Evolutionary conservation across 2,329 filamentous ascomycete species (phyloP).

Genomic region (Furcasterigmium sp.): DNA sequence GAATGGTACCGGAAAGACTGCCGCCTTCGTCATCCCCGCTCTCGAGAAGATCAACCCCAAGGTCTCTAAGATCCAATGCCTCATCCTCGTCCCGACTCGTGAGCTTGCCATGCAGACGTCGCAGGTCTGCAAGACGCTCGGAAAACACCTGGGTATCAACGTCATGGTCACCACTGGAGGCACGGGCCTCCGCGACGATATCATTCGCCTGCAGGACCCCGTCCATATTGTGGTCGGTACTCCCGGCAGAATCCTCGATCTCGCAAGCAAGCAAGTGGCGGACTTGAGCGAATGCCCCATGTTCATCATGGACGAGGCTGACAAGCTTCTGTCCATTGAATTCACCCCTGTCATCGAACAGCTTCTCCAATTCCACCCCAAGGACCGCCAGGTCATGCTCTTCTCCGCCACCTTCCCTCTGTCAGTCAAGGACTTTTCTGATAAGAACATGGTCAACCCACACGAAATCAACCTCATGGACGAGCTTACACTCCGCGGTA

Average conservation of each 20-base stretch:
- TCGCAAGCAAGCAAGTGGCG: slow-evolving; percentile 93
- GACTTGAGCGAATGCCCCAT: slow-evolving; percentile 95
- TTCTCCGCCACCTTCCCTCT: slow-evolving; percentile 97
- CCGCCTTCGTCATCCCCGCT: slow-evolving; percentile 93
- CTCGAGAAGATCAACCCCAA: slow-evolving; percentile 96
- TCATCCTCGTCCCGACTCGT: slow-evolving; percentile 93
- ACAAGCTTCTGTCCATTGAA: slow-evolving; percentile 93
- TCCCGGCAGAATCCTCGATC: slow-evolving; percentile 89
- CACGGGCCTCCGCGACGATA: slow-evolving; percentile 92
- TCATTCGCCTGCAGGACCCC: slow-evolving; percentile 86
- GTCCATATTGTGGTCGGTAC: slow-evolving; percentile 98
- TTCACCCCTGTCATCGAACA: slow-evolving; percentile 98
- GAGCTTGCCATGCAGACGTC: slow-evolving; percentile 97
- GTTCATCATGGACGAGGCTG: slow-evolving; percentile 99
- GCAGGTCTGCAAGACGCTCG: slow-evolving; percentile 97
- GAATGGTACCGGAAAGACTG: slow-evolving; percentile 98
- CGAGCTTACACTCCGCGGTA: slow-evolving; percentile 93
- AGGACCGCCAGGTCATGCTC: slow-evolving; percentile 97
- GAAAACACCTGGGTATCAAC: slow-evolving; percentile 94
- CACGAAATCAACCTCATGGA: slow-evolving; percentile 99
- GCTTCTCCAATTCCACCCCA: slow-evolving; percentile 89
- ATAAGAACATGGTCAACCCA: slow-evolving; percentile 94
- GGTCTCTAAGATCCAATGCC: slow-evolving; percentile 89
- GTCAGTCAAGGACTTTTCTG: slow-evolving; percentile 95
- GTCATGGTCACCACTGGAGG: slow-evolving; percentile 99